phyloP scores from a whole-genome alignment of 2,329 filamentous ascomycete genomes.

The Pseudopyrenochaeta lycopersici region DNA sequence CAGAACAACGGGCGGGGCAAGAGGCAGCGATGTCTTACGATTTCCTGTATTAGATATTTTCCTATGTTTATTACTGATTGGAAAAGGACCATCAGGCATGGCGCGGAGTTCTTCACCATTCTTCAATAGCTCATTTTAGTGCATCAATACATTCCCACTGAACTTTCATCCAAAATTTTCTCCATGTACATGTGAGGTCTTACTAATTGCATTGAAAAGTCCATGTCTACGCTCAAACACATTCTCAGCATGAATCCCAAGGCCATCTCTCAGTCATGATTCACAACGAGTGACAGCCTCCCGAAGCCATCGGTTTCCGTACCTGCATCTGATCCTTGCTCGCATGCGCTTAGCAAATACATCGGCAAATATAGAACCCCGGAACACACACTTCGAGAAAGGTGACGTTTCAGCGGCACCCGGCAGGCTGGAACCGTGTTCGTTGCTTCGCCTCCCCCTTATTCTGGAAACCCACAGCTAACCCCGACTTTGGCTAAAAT shows the following conservation, averaged over 20 bases:
- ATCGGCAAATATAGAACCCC: background rate
- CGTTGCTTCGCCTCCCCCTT: background rate
- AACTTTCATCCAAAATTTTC: background rate
- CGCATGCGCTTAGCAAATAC: background rate
- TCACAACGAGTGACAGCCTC: background rate
- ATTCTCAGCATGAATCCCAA: background rate
- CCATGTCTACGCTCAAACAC: background rate
- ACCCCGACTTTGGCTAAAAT: too few species aligned
- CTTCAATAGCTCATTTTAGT: background rate
- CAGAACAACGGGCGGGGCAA: background rate
- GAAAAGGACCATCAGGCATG: slow-evolving; percentile 18
- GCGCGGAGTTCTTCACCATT: slow-evolving; percentile 14
- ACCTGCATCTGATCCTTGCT: background rate
- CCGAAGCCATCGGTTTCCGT: background rate
- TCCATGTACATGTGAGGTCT: too few species aligned
- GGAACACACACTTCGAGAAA: background rate
- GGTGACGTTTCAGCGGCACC: too few species aligned
- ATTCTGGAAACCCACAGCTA: background rate
- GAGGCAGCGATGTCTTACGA: slow-evolving; percentile 15
- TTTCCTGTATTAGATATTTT: slow-evolving; percentile 13
- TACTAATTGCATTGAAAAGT: too few species aligned
- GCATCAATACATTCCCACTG: background rate
- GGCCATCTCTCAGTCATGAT: background rate
- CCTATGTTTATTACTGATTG: slow-evolving; percentile 13
- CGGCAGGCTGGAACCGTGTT: too few species aligned